Evolutionary conservation across 495 filamentous ascomycete species (phyloP).

Genomic region (Lichenothelia convexa): DNA sequence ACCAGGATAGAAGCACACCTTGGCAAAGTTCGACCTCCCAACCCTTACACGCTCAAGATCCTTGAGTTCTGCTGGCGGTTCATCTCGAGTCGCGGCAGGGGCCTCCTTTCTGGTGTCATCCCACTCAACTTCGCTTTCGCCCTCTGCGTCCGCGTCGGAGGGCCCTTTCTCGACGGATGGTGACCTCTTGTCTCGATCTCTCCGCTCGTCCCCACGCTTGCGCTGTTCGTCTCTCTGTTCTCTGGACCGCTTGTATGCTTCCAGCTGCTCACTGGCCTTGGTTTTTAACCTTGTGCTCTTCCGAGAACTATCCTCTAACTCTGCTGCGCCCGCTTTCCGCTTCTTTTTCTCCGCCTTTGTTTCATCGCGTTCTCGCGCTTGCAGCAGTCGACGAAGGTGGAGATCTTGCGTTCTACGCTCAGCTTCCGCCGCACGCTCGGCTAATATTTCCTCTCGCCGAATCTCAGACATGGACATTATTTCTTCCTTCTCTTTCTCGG

Average conservation of each 20-base stretch:
- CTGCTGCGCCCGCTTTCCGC: constrained; percentile 58
- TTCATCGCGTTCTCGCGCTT: constrained; percentile 45
- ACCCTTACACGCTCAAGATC: constrained; percentile 71
- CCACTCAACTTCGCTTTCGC: constrained; percentile 67
- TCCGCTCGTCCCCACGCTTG: constrained; percentile 46
- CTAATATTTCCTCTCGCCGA: constrained; percentile 73
- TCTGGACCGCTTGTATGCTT: constrained; percentile 65
- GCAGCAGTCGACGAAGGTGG: constrained; percentile 63
- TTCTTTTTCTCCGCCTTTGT: constrained; percentile 43
- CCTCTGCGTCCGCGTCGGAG: constrained; percentile 41
- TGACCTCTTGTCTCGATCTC: constrained; percentile 27
- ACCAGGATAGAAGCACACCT: constrained; percentile 77
- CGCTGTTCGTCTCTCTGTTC: constrained; percentile 70
- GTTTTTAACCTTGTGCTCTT: constrained; percentile 73
- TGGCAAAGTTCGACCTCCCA: constrained; percentile 60
- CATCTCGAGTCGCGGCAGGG: constrained; percentile 32
- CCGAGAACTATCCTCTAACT: constrained; percentile 51
- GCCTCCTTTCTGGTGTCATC: constrained; percentile 26
- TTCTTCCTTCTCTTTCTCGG: constrained; percentile 55
- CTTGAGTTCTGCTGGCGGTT: constrained; percentile 46
- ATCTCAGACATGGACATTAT: constrained; percentile 83
- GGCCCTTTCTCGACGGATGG: constrained; percentile 18
- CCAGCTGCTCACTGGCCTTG: constrained; percentile 30
- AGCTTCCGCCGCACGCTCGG: constrained; percentile 66
- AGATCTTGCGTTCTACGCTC: constrained; percentile 66